Conservation (phyloP, 768 basidiomycete species). For the Boletus sp. region DNA sequence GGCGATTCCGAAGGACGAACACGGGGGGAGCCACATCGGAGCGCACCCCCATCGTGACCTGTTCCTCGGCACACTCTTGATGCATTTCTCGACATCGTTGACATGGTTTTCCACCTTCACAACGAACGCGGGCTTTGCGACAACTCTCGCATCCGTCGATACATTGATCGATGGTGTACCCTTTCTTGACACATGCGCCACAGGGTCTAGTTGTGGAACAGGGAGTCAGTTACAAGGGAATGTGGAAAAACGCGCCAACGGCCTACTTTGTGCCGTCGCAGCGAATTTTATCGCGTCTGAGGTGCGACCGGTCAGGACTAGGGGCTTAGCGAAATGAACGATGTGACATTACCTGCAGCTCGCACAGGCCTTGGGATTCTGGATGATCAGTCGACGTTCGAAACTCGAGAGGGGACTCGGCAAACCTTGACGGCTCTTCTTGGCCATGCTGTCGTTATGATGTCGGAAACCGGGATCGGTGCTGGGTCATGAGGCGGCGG, state of each 20-base stretch:
- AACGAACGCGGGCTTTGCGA: slow-evolving; percentile 46
- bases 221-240: slow-evolving; percentile 1
- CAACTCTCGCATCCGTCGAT: slow-evolving; percentile 61
- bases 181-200: slow-evolving; percentile 53
- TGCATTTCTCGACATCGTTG: slow-evolving; percentile 33
- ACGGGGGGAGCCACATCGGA: slow-evolving; percentile 23
- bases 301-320: background rate
- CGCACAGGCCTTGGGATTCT: slow-evolving; percentile 47
- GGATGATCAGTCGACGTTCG: slow-evolving; percentile 11
- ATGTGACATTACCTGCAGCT: slow-evolving; percentile 45
- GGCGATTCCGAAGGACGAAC: slow-evolving; percentile 26
- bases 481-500: slow-evolving; percentile 27
- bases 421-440: slow-evolving; percentile 51
- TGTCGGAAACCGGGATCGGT: slow-evolving; percentile 51
- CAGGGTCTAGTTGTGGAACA: slow-evolving; percentile 45
- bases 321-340: background rate
- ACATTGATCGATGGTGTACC: slow-evolving; percentile 49
- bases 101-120: slow-evolving; percentile 38
- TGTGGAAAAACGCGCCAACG: background rate
- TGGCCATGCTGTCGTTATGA: slow-evolving; percentile 44
- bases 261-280: slow-evolving; percentile 53
- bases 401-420: slow-evolving; percentile 9
- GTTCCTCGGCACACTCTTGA: slow-evolving; percentile 48
- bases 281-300: slow-evolving; percentile 59
- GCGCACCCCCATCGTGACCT: slow-evolving; percentile 20